Conservation (phyloP, 192 early-diverging fungal species). For the Mortierella hygrophila region DNA sequence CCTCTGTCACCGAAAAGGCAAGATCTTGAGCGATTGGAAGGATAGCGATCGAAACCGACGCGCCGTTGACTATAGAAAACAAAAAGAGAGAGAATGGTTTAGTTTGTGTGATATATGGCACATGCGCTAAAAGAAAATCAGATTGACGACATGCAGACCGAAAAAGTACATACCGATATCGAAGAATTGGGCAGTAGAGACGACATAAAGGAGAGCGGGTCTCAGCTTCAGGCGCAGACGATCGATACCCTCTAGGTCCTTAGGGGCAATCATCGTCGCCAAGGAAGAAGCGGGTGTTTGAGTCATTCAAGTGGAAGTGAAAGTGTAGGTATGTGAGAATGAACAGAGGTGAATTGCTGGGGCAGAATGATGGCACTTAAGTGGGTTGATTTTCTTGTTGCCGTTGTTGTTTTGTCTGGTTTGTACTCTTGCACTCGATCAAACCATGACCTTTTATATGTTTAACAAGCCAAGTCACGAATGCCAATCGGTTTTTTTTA, state of each 20-base stretch:
- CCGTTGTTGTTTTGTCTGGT: too few relatives aligned
- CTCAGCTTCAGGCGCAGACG: conserved; percentile 6
- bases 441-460: too few relatives aligned
- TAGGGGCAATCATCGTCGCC: not conserved
- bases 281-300: not conserved
- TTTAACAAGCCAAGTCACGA: too few relatives aligned
- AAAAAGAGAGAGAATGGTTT: not conserved
- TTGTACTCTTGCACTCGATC: too few relatives aligned
- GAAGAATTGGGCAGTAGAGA: conserved; percentile 45
- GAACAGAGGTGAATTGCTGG: too few relatives aligned
- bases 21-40: conserved; percentile 34
- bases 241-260: not conserved
- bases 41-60: conserved; percentile 21
- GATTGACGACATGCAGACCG: not conserved
- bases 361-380: too few relatives aligned
- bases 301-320: not conserved
- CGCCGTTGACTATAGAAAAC: conserved; percentile 19
- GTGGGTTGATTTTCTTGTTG: too few relatives aligned
- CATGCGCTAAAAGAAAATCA: not conserved
- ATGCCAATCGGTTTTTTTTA: too few relatives aligned
- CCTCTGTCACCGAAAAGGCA: conserved; percentile 12
- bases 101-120: not conserved
- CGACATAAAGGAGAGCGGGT: conserved; percentile 37
- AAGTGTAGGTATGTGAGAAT: too few relatives aligned
- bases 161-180: conserved; percentile 24